Conservation (phyloP, 1,284 basidiomycete species). For the Heterobasidion occidentale region DNA sequence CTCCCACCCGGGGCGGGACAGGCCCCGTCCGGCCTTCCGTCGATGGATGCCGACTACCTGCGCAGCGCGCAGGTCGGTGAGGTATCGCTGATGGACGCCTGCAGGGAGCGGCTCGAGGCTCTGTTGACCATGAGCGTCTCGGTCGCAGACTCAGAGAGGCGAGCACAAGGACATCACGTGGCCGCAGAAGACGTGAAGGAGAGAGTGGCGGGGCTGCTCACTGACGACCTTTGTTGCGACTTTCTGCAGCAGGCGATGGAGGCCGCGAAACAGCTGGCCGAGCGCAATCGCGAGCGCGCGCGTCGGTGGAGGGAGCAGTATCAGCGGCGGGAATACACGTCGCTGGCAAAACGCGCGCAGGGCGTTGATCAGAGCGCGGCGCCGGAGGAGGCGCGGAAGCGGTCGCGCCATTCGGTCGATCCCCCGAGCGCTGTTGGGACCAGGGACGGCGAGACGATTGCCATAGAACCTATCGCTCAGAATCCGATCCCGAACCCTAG, state of each 20-base stretch:
- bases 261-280: not conserved
- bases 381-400: not conserved
- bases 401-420: not conserved
- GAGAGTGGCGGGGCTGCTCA: not conserved
- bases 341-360: not conserved
- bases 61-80: no score
- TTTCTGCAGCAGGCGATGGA: not conserved
- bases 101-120: not conserved
- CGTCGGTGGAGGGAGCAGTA: not conserved
- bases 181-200: not conserved
- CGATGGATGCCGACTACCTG: no score
- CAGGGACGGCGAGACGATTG: not conserved
- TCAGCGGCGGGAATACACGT: not conserved
- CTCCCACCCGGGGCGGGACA: no score
- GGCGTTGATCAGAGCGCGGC: not conserved
- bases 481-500: no score
- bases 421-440: not conserved
- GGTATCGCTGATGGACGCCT: not conserved
- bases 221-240: constrained; percentile 1
- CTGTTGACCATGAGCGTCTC: not conserved
- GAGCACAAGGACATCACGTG: no score
- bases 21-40: no score
- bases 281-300: not conserved
- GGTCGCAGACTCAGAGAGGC: not conserved
- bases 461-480: not conserved